Evolutionary conservation across 176 grass and related monocot species (phyloP).

Genomic region (Cocos nucifera): DNA sequence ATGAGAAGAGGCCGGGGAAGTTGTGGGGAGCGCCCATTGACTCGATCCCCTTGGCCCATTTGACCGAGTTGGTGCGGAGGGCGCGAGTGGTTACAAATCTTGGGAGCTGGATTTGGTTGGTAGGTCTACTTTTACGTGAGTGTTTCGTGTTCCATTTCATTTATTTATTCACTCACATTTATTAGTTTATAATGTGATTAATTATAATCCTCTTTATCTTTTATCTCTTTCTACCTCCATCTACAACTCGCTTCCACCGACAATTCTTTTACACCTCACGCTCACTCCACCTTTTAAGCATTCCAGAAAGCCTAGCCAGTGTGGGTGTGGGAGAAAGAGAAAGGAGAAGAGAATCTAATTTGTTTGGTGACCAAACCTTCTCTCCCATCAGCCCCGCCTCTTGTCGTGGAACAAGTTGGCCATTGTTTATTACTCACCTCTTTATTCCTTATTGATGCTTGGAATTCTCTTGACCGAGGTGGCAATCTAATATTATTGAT

Average conservation of each 20-base stretch:
- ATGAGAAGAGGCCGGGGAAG: too few relatives aligned
- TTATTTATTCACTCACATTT: neutral
- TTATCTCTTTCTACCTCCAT: neutral
- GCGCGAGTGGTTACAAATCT: neutral
- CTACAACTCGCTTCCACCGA: neutral
- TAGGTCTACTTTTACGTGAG: constrained; percentile 8
- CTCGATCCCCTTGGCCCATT: constrained; percentile 6
- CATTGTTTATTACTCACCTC: too few relatives aligned
- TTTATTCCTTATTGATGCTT: too few relatives aligned
- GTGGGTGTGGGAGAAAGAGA: neutral
- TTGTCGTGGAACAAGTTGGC: constrained; percentile 2
- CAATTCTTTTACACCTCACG: constrained; percentile 1
- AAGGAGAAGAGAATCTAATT: neutral
- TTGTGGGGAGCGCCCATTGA: neutral
- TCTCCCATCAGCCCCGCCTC: neutral
- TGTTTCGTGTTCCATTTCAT: neutral
- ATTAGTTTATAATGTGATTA: too few relatives aligned
- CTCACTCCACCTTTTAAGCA: neutral
- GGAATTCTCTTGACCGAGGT: too few relatives aligned
- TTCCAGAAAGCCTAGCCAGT: constrained; percentile 11
- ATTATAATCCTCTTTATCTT: neutral
- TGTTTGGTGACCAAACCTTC: constrained; percentile 11
- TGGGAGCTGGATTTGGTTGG: constrained; percentile 11
- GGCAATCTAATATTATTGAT: too few relatives aligned
- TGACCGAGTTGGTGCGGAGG: constrained; percentile 8